A percentile compares a stretch with the other conserved stretches of the same genome.
These are phyloP conservation scores for Coemansia sp. DNA, from an alignment of 192 early-diverging fungal genomes.

Conservation along the genomic window DNA sequence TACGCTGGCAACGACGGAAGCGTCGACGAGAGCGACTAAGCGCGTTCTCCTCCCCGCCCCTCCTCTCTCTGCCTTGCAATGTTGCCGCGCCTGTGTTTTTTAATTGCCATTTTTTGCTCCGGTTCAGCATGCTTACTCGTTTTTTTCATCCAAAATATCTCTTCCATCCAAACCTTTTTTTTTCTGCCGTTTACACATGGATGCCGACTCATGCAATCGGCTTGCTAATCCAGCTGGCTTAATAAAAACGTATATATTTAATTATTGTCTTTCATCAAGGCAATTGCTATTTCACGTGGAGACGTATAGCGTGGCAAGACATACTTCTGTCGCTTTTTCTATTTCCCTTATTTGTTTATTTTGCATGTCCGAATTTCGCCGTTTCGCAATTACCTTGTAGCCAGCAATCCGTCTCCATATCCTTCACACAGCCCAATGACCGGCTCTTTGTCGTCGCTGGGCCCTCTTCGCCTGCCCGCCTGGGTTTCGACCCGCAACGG, in stretches of 20 bases:
- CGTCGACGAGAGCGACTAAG: constrained; percentile 22
- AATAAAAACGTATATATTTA: background rate
- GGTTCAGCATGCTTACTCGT: constrained; percentile 4
- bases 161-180: background rate
- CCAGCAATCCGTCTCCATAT: constrained; percentile 6
- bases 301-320: too few relatives aligned
- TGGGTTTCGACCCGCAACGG: constrained; percentile 26
- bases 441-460: background rate
- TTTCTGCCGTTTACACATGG: background rate
- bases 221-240: background rate
- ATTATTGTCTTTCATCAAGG: background rate
- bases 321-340: too few relatives aligned
- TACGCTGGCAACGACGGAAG: constrained; percentile 5
- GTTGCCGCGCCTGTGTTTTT: background rate
- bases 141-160: background rate
- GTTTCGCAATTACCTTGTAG: background rate
- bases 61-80: background rate
- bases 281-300: too few relatives aligned
- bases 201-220: background rate
- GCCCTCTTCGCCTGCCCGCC: constrained; percentile 9
- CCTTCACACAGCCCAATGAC: background rate
- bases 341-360: background rate
- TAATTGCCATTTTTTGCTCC: background rate
- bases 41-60: too few relatives aligned
- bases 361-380: background rate